phyloP scores from a whole-genome alignment of 2,329 filamentous ascomycete species.

The Myrmaecium sp. region DNA sequence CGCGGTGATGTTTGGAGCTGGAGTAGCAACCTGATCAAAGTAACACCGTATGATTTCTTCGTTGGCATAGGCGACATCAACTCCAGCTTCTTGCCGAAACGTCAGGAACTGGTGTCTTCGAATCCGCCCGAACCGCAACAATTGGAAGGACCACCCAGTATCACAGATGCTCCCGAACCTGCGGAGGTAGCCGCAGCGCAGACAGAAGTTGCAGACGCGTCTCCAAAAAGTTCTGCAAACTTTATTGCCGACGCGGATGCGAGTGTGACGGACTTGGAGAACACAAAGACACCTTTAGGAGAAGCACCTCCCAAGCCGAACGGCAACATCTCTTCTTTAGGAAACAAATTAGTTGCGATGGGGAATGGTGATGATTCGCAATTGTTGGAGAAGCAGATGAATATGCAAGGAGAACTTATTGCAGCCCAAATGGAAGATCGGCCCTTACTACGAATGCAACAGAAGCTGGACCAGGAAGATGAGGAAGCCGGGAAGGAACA shows the following conservation, averaged over 20 bases:
- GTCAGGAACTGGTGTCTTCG: slow-evolving; percentile 19
- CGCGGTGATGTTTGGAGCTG: slow-evolving; percentile 94
- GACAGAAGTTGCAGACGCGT: too few species aligned
- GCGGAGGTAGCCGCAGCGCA: not conserved
- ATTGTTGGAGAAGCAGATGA: slow-evolving; percentile 56
- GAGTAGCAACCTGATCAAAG: slow-evolving; percentile 83
- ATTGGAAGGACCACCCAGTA: not conserved
- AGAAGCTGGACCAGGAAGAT: slow-evolving; percentile 74
- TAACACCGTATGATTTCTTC: slow-evolving; percentile 93
- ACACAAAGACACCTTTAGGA: not conserved
- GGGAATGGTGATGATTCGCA: slow-evolving; percentile 50
- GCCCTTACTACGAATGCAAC: slow-evolving; percentile 80
- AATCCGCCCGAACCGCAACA: slow-evolving; percentile 1
- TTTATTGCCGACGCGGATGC: too few species aligned
- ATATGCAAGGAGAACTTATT: slow-evolving; percentile 74
- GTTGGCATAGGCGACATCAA: slow-evolving; percentile 98
- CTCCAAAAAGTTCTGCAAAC: too few species aligned
- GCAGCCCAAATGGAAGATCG: slow-evolving; percentile 80
- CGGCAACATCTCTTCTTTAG: slow-evolving; percentile 42
- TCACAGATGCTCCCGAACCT: not conserved
- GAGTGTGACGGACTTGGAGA: not conserved
- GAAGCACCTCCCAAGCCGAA: slow-evolving; percentile 12
- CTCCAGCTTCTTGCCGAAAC: slow-evolving; percentile 85
- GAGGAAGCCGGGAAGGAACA: slow-evolving; percentile 40
- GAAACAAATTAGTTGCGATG: slow-evolving; percentile 61